phyloP scores from a whole-genome alignment of 495 filamentous ascomycete genomes.

The Tuber umbilicatum region DNA sequence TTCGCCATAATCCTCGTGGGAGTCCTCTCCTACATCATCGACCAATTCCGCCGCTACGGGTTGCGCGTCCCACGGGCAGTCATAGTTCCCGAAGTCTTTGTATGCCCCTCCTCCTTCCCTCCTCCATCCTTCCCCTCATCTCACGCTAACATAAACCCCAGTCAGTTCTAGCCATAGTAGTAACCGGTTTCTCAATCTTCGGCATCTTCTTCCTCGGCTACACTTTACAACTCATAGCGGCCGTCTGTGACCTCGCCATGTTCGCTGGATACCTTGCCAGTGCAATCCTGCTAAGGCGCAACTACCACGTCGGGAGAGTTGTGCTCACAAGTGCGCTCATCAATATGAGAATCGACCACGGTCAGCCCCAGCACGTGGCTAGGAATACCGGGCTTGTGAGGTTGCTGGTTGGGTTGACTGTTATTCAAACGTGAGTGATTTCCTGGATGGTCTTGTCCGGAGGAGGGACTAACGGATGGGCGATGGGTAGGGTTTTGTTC shows the following conservation, averaged over 20 bases:
- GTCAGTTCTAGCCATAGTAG: conserved; percentile 33
- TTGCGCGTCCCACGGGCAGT: conserved; percentile 17
- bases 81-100: conserved; percentile 34
- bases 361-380: neutral
- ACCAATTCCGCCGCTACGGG: conserved; percentile 26
- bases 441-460: neutral
- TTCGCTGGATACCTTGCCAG: conserved; percentile 40
- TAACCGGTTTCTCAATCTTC: conserved; percentile 35
- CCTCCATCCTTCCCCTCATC: no score
- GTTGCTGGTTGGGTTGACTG: conserved; percentile 21
- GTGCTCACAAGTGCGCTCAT: conserved; percentile 19
- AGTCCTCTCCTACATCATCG: conserved; percentile 36
- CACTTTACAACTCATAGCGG: conserved; percentile 33
- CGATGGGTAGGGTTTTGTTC: conserved; percentile 24
- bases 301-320: conserved; percentile 24
- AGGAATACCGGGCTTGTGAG: conserved; percentile 20
- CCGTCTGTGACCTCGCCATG: conserved; percentile 35
- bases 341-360: neutral
- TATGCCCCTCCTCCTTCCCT: conserved; percentile 1
- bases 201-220: conserved; percentile 35
- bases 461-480: neutral
- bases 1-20: conserved; percentile 40
- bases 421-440: conserved; percentile 33
- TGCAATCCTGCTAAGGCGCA: conserved; percentile 31
- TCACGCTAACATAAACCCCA: conserved; percentile 6